Conservation (phyloP, 306 rosid genomes). For the Quercus bicolor region DNA sequence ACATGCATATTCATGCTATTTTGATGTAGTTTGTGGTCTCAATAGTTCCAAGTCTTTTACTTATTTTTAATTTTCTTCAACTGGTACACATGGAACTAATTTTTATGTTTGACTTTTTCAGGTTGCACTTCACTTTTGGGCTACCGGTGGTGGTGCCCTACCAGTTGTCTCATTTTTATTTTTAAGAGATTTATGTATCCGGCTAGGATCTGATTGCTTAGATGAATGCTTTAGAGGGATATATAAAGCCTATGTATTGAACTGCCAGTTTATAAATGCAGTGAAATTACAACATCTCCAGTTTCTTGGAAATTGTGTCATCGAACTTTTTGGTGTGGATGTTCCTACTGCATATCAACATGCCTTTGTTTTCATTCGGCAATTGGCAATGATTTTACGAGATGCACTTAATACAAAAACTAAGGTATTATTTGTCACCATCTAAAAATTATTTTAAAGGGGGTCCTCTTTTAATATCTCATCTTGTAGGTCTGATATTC, state of each 20-base stretch:
- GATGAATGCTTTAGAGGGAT: constrained; percentile 91
- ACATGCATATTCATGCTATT: background rate
- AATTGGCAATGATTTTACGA: constrained; percentile 82
- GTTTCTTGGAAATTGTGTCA: constrained; percentile 77
- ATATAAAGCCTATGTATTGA: constrained; percentile 89
- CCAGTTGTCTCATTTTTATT: constrained; percentile 71
- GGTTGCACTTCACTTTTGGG: constrained; percentile 96
- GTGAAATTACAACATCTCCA: constrained; percentile 73
- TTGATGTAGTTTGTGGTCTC: background rate
- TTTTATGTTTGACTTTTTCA: constrained; percentile 27
- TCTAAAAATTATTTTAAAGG: background rate
- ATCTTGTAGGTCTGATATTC: background rate
- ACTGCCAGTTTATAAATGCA: constrained; percentile 87
- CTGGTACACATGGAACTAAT: background rate
- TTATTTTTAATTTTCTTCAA: background rate
- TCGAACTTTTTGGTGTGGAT: constrained; percentile 74
- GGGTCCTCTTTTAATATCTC: background rate
- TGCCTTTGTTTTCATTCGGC: constrained; percentile 85
- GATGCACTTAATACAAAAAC: constrained; percentile 86
- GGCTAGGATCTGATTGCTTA: constrained; percentile 81
- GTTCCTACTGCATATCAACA: constrained; percentile 87
- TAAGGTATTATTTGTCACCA: constrained; percentile 49
- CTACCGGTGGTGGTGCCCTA: constrained; percentile 93
- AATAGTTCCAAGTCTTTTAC: background rate
- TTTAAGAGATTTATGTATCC: constrained; percentile 73